A percentile compares a stretch with the other conserved stretches of the same genome.
phyloP scores from a whole-genome alignment of 2,329 filamentous ascomycete species.

The Aspergillus vadensis region DNA sequence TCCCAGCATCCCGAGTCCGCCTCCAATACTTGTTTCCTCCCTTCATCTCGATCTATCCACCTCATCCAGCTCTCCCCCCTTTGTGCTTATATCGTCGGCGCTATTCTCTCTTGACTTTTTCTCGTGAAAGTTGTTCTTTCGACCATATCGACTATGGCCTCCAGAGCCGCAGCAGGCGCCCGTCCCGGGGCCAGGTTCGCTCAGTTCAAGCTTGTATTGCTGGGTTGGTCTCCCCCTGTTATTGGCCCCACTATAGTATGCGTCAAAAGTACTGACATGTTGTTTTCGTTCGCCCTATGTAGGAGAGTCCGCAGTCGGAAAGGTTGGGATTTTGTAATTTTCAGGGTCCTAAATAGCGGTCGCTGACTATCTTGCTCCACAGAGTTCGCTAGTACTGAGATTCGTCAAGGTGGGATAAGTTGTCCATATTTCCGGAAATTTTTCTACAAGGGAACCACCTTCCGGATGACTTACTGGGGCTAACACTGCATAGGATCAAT shows the following conservation, averaged over 20 bases:
- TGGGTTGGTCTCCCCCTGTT: conserved; percentile 65
- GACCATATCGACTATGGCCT: conserved; percentile 67
- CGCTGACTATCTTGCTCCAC: conserved; percentile 38
- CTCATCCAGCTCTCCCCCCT: conserved; percentile 1
- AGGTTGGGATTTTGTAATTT: conserved; percentile 59
- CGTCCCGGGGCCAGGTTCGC: conserved; percentile 79
- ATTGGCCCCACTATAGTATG: conserved; percentile 6
- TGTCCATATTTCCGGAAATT: not conserved
- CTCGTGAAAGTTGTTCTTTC: conserved; percentile 18
- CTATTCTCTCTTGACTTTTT: conserved; percentile 4
- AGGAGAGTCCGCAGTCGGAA: conserved; percentile 99
- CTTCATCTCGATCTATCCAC: conserved; percentile 14
- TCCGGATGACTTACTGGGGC: not conserved
- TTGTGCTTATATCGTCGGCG: not conserved
- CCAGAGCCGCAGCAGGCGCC: conserved; percentile 73
- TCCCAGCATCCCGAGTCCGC: conserved; percentile 24
- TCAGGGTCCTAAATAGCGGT: conserved; percentile 16
- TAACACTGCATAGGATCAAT: conserved; percentile 75
- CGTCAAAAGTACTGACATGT: conserved; percentile 21
- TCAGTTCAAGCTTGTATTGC: conserved; percentile 97
- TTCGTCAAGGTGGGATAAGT: conserved; percentile 83
- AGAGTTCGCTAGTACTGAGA: conserved; percentile 96
- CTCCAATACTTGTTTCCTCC: conserved; percentile 26
- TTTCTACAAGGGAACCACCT: not conserved
- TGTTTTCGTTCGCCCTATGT: conserved; percentile 22